Evolutionary conservation across 108 stramenopile genomes (phyloP), one percentile per base, ranked within the genome.

Genomic region (Skeletonema menzelii): DNA sequence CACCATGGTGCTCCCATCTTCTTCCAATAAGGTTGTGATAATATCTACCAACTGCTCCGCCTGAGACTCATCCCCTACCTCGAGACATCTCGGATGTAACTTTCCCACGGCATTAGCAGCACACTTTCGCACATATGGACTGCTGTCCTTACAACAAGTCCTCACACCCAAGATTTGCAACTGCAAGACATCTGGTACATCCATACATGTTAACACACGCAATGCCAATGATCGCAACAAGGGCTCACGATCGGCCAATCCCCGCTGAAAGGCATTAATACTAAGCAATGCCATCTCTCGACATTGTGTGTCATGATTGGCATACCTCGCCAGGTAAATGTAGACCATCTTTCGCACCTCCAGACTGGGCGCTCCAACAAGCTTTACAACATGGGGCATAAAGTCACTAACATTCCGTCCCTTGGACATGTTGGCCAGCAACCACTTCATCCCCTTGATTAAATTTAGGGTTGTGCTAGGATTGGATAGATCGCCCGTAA

Each of bases 331-430:
- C 15, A 99, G 84, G 80, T 96, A 99, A 78, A 97, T 98, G 86
- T 99, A 99, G 7, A 98, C 97, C 95, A 99, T 96, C 83, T 99
- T 99, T 22, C 98, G 96, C 12, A 99, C 92, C 77, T 99, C 98
- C 56, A 99, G 79, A 65, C 80, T 86, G 10, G 82, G 85, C 15
- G 84, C 96, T 4, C 95, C 93, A 26, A 98, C 98, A 56, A 98
- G 81, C 68, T 95, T 95, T 66, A 97, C 98, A 24, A 99, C 98
- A 69, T 96, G 95, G 14, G 97, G 88, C 85, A 97, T 99, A 83
- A 98, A 99, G 35, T 99, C 96, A 47, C 87, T 87, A 17, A 99
- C 97, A 67, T 99, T 91, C 7, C 96, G 84, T 2, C 95, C 96
- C 79, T 98, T 97, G 84, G 90, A 91, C 65, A 99, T 95, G 80